A percentile compares a stretch with the other conserved stretches of the same genome.
Conservation (phyloP, 352 stramenopile genomes). For the Globisporangium megalacanthum region DNA sequence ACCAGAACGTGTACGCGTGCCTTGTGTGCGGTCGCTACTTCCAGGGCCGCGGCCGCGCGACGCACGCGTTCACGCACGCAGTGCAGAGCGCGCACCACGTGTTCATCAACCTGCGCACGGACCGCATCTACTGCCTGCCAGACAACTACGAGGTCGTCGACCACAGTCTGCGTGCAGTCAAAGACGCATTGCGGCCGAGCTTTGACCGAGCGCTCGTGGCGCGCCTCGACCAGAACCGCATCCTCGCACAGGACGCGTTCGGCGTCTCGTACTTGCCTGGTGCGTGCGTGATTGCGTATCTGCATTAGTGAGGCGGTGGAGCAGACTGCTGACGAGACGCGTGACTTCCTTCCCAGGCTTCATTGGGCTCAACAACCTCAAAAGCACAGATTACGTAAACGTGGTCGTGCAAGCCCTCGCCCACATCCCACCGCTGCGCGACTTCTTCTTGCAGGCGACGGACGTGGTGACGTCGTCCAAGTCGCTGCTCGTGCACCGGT, state of each 20-base stretch:
- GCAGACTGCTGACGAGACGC: background rate
- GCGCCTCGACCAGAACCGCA: constrained; percentile 89
- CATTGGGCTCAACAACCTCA: constrained; percentile 97
- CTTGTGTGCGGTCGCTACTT: constrained; percentile 99
- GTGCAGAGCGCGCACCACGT: constrained; percentile 96
- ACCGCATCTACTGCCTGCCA: constrained; percentile 96
- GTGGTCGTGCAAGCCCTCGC: constrained; percentile 95
- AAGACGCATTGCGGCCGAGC: constrained; percentile 87
- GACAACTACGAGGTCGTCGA: constrained; percentile 99
- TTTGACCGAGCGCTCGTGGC: constrained; percentile 85
- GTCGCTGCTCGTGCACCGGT: constrained; percentile 86
- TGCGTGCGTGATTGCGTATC: background rate
- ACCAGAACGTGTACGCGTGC: constrained; percentile 98
- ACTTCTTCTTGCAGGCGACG: constrained; percentile 91
- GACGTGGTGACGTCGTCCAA: constrained; percentile 53
- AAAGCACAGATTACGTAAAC: constrained; percentile 98
- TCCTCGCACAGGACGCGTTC: constrained; percentile 93
- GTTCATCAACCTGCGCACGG: constrained; percentile 96
- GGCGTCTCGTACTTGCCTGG: constrained; percentile 94
- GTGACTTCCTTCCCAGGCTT: constrained; percentile 63
- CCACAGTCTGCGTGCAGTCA: constrained; percentile 93
- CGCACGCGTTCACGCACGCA: constrained; percentile 95
- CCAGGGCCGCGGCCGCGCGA: constrained; percentile 90
- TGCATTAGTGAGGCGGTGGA: too few relatives aligned
- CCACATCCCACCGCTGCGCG: constrained; percentile 92